Evolutionary conservation across 2,329 filamentous ascomycete species (phyloP).

Genomic region (Monilinia polystroma): DNA sequence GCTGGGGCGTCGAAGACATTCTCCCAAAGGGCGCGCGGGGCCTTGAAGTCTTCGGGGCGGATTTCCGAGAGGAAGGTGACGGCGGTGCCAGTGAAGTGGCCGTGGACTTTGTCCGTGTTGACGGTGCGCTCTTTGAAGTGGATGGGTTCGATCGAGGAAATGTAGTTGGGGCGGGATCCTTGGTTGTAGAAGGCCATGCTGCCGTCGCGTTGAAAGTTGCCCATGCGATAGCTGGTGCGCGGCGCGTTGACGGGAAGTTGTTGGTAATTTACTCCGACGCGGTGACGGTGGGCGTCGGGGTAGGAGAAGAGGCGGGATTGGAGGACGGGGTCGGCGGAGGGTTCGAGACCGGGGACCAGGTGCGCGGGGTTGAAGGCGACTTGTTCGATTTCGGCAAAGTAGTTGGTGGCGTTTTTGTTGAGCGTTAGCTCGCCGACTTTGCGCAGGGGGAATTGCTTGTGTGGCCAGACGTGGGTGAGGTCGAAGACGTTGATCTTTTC

Average conservation of each 20-base stretch:
- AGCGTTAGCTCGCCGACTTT: slow-evolving; percentile 50
- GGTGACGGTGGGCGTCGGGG: slow-evolving; percentile 60
- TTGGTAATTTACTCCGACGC: slow-evolving; percentile 57
- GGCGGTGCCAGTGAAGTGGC: slow-evolving; percentile 50
- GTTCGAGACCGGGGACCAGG: slow-evolving; percentile 63
- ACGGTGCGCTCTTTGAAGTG: slow-evolving; percentile 41
- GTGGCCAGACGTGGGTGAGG: slow-evolving; percentile 55
- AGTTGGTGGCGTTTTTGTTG: slow-evolving; percentile 53
- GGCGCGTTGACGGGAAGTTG: slow-evolving; percentile 50
- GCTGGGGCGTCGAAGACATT: slow-evolving; percentile 47
- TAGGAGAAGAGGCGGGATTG: slow-evolving; percentile 69
- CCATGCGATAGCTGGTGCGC: slow-evolving; percentile 27
- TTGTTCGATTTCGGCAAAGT: slow-evolving; percentile 67
- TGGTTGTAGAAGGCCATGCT: slow-evolving; percentile 47
- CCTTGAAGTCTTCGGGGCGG: slow-evolving; percentile 39
- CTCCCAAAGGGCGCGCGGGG: slow-evolving; percentile 40
- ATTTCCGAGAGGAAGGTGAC: slow-evolving; percentile 48
- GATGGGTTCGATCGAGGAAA: slow-evolving; percentile 39
- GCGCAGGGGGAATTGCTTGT: slow-evolving; percentile 48
- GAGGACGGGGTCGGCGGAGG: slow-evolving; percentile 66
- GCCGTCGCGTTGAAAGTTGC: slow-evolving; percentile 44
- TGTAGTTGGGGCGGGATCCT: slow-evolving; percentile 48
- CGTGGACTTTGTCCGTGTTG: slow-evolving; percentile 46
- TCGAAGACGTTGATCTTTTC: slow-evolving; percentile 52
- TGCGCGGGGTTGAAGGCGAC: slow-evolving; percentile 65